Base-by-base conservation (phyloP, 169 alveolate genomes). In the Prorocentrum cordatum region DNA sequence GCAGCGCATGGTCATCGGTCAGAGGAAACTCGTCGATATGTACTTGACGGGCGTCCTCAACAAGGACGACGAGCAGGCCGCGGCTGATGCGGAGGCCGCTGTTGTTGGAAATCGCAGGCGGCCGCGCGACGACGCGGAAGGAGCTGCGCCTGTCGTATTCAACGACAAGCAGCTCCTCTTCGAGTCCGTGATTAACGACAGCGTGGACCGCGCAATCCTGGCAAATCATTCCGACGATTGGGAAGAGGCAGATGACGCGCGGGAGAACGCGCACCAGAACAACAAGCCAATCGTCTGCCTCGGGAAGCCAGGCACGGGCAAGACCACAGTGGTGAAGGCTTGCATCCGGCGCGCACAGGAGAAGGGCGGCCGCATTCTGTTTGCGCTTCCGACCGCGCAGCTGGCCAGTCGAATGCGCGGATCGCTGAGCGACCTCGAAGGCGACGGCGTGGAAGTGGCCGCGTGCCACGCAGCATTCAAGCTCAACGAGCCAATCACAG, bases 391-490 rank as follows among this genome's bases (percentile, higher is more conserved):
- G 10, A 72, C 83, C 68, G 45, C 39, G 9, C 66, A 47, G 47
- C 83, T 45, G 12, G 66, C 83, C 16, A 72, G 83, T 50, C 26
- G 83, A 0, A 72, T 47, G 67, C 84, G 50, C 9, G 47, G 32
- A 27, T 0, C 9, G 50, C 31, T 22, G n/a, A 27, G 33, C 0
- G 24, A 20, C 9, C n/a, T n/a, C n/a, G n/a, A n/a, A n/a, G n/a
- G n/a, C n/a, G n/a, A n/a, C n/a, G 84, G 27, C n/a, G 84, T 72
- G 45, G 39, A 16, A 12, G 47, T 72, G 24, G 61, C 42, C 68
- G 47, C 84, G 20, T 72, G 32, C 68, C 84, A 72, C 50, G 84
- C 84, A 1, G 84, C 64, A 45, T 72, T 72, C 35, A 68, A 68
- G 14, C 50, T 72, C 26, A 50, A 72, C 33, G 67, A 45, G n/a